Evolutionary conservation across 208 protist genomes (phyloP).

Genomic region (Naegleria lovaniensis): DNA sequence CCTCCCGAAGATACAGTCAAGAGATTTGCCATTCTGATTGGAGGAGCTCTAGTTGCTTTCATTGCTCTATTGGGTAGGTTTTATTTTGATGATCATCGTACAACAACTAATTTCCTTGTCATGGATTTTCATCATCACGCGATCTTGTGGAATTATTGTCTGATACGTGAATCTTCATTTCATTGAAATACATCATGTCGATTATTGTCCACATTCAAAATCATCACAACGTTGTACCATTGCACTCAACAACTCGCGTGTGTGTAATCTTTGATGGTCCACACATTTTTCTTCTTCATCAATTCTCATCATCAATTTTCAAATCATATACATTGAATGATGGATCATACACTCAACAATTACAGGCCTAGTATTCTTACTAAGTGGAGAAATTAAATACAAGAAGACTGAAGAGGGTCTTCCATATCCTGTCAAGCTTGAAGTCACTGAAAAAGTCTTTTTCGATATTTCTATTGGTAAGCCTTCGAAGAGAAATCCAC

Average conservation of each 20-base stretch:
- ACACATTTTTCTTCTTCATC: too few relatives aligned
- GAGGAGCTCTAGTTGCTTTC: neutral
- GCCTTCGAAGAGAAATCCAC: neutral
- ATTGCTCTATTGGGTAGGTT: neutral
- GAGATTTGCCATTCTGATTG: neutral
- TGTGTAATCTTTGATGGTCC: too few relatives aligned
- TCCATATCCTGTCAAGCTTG: neutral
- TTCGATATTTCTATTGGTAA: constrained; percentile 12
- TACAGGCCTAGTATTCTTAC: neutral
- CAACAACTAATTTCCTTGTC: too few relatives aligned
- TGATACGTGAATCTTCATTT: too few relatives aligned
- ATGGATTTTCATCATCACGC: too few relatives aligned
- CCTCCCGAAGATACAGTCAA: neutral
- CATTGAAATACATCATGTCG: too few relatives aligned
- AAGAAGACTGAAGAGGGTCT: constrained; percentile 22
- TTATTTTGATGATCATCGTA: neutral
- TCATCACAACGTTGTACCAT: too few relatives aligned
- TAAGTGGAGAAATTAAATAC: neutral
- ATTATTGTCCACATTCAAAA: too few relatives aligned
- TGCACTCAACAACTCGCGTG: too few relatives aligned
- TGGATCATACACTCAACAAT: neutral
- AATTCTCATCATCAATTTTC: neutral
- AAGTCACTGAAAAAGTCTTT: constrained; percentile 4
- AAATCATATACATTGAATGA: too few relatives aligned
- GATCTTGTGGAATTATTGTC: too few relatives aligned